A percentile compares a stretch with the other conserved stretches of the same genome.
Evolutionary conservation across 2,329 filamentous ascomycete species (phyloP).

Genomic region (Botrytis sinoallii): DNA sequence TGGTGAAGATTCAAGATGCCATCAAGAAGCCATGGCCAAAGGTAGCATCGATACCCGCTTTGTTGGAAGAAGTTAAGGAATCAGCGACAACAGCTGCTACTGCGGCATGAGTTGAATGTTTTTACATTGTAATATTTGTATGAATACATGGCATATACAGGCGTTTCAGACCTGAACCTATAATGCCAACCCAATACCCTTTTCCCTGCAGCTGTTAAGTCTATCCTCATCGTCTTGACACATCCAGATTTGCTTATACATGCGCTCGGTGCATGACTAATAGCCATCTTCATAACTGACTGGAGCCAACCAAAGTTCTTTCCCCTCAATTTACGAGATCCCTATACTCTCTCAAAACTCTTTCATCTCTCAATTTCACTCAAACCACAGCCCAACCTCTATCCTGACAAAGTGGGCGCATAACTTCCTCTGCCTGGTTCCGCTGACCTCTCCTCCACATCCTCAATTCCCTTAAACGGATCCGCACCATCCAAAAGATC

Average conservation of each 20-base stretch:
- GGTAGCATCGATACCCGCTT: constrained; percentile 43
- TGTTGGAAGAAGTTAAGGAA: constrained; percentile 50
- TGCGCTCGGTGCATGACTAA: neutral
- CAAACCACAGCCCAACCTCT: neutral
- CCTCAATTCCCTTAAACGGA: constrained; percentile 59
- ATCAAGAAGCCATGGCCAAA: constrained; percentile 78
- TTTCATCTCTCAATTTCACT: neutral
- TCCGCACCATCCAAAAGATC: constrained; percentile 72
- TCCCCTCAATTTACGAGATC: neutral
- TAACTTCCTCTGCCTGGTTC: constrained; percentile 38
- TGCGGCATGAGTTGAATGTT: constrained; percentile 26
- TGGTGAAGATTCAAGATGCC: constrained; percentile 85
- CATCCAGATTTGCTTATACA: constrained; percentile 7
- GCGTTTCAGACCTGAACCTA: constrained; percentile 30
- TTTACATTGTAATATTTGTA: constrained; percentile 32
- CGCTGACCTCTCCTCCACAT: constrained; percentile 43
- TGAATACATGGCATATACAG: constrained; percentile 34
- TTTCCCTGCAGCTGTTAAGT: constrained; percentile 20
- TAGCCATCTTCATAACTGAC: neutral
- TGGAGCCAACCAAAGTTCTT: neutral
- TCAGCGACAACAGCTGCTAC: constrained; percentile 35
- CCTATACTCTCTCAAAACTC: constrained; percentile 8
- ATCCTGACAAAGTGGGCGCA: constrained; percentile 35
- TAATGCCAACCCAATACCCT: constrained; percentile 15
- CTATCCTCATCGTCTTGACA: neutral